These are phyloP conservation scores for Tubosaeta brunneosetosa DNA, from an alignment of 768 basidiomycete genomes.

Conservation along the genomic window DNA sequence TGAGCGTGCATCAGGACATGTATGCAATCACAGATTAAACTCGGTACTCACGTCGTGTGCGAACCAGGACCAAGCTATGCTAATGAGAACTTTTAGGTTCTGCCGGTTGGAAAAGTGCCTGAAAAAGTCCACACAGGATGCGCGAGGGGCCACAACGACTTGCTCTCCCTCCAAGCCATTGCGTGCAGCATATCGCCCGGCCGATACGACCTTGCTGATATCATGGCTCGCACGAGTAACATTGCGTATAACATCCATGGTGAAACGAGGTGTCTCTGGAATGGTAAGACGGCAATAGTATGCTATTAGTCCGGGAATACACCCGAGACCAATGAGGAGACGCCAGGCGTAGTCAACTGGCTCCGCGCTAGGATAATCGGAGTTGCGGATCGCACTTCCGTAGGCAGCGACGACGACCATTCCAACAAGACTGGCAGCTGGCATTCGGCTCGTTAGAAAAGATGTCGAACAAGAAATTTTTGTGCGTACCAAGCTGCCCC, in stretches of 20 bases:
- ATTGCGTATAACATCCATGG: conserved; percentile 85
- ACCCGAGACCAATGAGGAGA: conserved; percentile 81
- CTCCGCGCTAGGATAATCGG: conserved; percentile 33
- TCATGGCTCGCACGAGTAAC: conserved; percentile 68
- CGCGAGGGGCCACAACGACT: conserved; percentile 58
- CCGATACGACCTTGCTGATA: conserved; percentile 58
- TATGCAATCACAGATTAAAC: neutral
- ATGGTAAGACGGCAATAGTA: conserved; percentile 90
- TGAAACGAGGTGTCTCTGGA: conserved; percentile 86
- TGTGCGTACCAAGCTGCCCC: conserved; percentile 68
- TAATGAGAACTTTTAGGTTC: conserved; percentile 75
- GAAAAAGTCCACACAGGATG: conserved; percentile 61
- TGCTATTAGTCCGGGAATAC: conserved; percentile 70
- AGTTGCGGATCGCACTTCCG: conserved; percentile 49
- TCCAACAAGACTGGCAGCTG: conserved; percentile 65
- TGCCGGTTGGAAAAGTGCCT: conserved; percentile 65
- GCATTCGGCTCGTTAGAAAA: neutral
- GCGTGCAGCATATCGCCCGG: conserved; percentile 35
- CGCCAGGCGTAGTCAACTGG: conserved; percentile 80
- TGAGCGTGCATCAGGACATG: conserved; percentile 23
- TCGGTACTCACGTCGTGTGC: conserved; percentile 63
- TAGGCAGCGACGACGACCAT: conserved; percentile 59
- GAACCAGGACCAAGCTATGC: conserved; percentile 82
- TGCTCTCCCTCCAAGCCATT: conserved; percentile 44
- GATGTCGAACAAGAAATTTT: neutral